A percentile compares a stretch with the other conserved stretches of the same genome.
These are phyloP conservation scores for Metschnikowia picachoensis DNA, from an alignment of 805 yeast genomes.

Conservation along the genomic window DNA sequence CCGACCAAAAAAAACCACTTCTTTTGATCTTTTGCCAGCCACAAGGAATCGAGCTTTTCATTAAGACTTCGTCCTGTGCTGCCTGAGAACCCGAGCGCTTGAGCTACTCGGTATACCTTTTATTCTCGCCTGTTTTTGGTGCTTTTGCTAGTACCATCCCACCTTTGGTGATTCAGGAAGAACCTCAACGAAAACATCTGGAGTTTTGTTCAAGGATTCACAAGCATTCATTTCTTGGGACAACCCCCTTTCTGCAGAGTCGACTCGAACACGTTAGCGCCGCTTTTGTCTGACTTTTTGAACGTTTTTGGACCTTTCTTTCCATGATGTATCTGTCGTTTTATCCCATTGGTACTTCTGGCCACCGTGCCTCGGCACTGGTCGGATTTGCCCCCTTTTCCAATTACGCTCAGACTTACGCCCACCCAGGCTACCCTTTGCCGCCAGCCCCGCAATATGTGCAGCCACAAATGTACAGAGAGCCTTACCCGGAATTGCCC, in stretches of 20 bases:
- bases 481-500: too few species aligned
- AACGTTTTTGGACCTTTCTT: not conserved
- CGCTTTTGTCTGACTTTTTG: not conserved
- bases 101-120: constrained; percentile 7
- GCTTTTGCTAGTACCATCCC: constrained; percentile 9
- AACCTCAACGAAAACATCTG: too few species aligned
- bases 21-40: constrained; percentile 5
- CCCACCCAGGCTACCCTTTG: constrained; percentile 6
- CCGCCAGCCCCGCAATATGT: constrained; percentile 10
- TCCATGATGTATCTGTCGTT: constrained; percentile 9
- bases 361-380: constrained; percentile 33
- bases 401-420: constrained; percentile 16
- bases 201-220: too few species aligned
- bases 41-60: constrained; percentile 34
- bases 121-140: constrained; percentile 3
- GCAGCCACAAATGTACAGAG: constrained; percentile 8
- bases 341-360: constrained; percentile 33
- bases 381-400: constrained; percentile 21
- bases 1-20: not conserved
- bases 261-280: too few species aligned
- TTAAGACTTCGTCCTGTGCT: constrained; percentile 32
- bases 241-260: too few species aligned
- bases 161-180: too few species aligned
- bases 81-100: constrained; percentile 8
- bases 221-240: too few species aligned